Conservation (phyloP, 306 rosid species). For the Phaseolus lunatus region DNA sequence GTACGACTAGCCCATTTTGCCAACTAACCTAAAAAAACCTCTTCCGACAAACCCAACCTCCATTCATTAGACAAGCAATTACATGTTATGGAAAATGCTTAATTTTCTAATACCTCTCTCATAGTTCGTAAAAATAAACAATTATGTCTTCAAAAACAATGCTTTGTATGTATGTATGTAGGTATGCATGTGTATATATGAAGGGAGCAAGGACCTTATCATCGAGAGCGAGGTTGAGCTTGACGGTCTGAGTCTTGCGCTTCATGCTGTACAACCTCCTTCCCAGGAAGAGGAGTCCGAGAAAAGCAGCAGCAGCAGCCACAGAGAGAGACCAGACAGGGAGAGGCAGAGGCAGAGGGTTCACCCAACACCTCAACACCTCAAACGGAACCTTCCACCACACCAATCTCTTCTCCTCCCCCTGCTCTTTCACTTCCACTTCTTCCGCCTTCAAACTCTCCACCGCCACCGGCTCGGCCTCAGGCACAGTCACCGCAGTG, state of each 20-base stretch:
- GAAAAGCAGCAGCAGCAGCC: slow-evolving; percentile 83
- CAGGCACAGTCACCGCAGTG: neutral
- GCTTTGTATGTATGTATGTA: no score
- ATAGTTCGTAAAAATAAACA: no score
- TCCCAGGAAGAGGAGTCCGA: slow-evolving; percentile 78
- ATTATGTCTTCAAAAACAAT: neutral
- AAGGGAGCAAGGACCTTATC: slow-evolving; percentile 70
- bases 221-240: slow-evolving; percentile 83
- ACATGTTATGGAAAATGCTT: neutral
- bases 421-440: slow-evolving; percentile 2
- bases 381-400: slow-evolving; percentile 98
- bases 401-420: slow-evolving; percentile 46
- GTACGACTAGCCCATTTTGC: neutral
- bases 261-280: slow-evolving; percentile 76
- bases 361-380: slow-evolving; percentile 74
- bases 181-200: neutral
- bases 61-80: neutral
- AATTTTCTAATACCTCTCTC: neutral
- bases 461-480: neutral
- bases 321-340: slow-evolving; percentile 87
- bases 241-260: slow-evolving; percentile 77
- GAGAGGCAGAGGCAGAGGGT: slow-evolving; percentile 55
- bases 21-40: neutral
- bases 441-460: neutral
- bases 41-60: neutral